phyloP scores from a whole-genome alignment of 2,329 filamentous ascomycete species.

The Neofusicoccum ribis region DNA sequence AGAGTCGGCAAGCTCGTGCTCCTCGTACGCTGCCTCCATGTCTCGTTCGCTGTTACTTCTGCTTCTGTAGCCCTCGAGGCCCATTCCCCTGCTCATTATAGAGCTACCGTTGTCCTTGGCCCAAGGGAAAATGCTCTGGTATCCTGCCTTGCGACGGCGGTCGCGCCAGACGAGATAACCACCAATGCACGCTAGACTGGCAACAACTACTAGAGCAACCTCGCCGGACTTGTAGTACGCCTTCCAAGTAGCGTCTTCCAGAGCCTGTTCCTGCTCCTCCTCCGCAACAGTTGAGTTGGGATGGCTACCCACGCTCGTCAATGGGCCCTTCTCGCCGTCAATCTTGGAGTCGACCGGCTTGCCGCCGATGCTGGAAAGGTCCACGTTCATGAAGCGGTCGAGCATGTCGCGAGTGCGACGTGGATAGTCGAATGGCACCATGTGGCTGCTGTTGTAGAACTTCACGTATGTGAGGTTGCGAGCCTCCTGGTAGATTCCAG shows the following conservation, averaged over 20 bases:
- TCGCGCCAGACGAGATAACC: constrained; percentile 67
- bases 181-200: constrained; percentile 71
- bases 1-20: constrained; percentile 60
- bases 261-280: constrained; percentile 66
- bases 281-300: constrained; percentile 68
- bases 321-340: constrained; percentile 79
- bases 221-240: constrained; percentile 88
- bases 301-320: constrained; percentile 75
- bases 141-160: constrained; percentile 49
- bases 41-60: constrained; percentile 46
- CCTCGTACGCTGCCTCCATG: constrained; percentile 63
- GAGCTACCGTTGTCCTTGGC: constrained; percentile 41
- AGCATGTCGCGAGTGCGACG: constrained; percentile 92
- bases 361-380: constrained; percentile 86
- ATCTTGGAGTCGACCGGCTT: constrained; percentile 74
- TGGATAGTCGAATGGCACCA: constrained; percentile 95
- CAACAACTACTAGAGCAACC: constrained; percentile 78
- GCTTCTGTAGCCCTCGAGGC: constrained; percentile 50
- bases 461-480: constrained; percentile 94
- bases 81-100: constrained; percentile 45
- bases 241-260: constrained; percentile 84
- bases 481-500: constrained; percentile 91
- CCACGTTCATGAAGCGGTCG: constrained; percentile 91
- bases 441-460: constrained; percentile 94
- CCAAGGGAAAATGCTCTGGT: constrained; percentile 40